A percentile compares a stretch with the other conserved stretches of the same genome.
Conservation (phyloP, 1,284 basidiomycete species). For the Schizopora paradoxa region DNA sequence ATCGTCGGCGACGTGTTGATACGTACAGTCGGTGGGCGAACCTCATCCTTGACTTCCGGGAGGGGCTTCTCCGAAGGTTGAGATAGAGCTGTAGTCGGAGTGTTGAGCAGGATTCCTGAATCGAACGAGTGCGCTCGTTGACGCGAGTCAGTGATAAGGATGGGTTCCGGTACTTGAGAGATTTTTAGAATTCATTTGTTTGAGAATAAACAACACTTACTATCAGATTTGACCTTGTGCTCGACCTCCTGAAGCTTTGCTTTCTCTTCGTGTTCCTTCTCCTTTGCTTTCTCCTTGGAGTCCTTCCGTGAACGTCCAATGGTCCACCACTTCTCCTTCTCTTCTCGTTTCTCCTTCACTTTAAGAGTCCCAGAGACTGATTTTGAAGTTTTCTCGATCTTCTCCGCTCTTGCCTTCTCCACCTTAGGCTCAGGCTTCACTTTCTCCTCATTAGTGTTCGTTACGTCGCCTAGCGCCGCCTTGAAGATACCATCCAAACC, state of each 20-base stretch:
- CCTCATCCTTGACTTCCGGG: constrained; percentile 3
- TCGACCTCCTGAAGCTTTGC: constrained; percentile 14
- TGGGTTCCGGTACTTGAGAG: constrained; percentile 42
- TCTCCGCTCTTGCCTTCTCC: too few relatives aligned
- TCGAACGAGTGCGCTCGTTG: constrained; percentile 62
- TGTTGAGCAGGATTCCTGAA: constrained; percentile 45
- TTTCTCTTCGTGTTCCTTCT: constrained; percentile 39
- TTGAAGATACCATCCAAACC: constrained; percentile 65
- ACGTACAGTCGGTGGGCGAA: constrained; percentile 4
- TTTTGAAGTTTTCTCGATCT: constrained; percentile 7
- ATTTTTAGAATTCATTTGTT: too few relatives aligned
- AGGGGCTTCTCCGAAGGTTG: constrained; percentile 5
- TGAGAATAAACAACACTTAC: too few relatives aligned
- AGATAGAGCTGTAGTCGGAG: constrained; percentile 18
- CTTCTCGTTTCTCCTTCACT: constrained; percentile 52
- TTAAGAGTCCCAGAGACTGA: constrained; percentile 38
- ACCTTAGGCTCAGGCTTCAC: constrained; percentile 27
- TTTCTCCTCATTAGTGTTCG: constrained; percentile 38
- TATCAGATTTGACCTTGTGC: constrained; percentile 15
- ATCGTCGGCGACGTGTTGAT: constrained; percentile 14
- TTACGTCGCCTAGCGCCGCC: constrained; percentile 48
- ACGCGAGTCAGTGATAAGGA: constrained; percentile 34
- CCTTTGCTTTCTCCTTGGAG: constrained; percentile 40
- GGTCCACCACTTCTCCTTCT: constrained; percentile 74
- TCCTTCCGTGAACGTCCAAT: constrained; percentile 67